Base-by-base conservation (phyloP, 768 basidiomycete species). In the Russula olivacea region DNA sequence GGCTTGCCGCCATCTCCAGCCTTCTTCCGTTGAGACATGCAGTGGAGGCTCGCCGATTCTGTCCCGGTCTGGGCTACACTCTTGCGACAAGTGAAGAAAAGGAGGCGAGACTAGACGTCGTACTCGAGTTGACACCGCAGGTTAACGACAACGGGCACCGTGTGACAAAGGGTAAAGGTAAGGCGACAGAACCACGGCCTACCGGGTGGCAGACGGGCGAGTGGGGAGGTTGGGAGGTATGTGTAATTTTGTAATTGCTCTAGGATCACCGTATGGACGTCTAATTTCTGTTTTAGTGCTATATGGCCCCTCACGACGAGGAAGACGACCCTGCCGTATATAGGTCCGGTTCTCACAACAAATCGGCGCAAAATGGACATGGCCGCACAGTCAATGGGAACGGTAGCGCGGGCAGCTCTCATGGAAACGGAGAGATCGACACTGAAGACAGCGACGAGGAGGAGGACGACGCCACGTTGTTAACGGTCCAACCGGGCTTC, bases 321-420 rank as follows among this genome's bases (percentile, higher is more conserved):
- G 92, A 93, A 70, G 94, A 96, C 66, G 95, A 98, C 73, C 94
- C 94, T 15, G 93, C 95, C 1, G 88, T 97, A 17, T 98, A 96
- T 73, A 88, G 93, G 32, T 82, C 83, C 19, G 71, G 74, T 36
- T 68, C 71, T 38, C 63, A 57, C 32, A 68, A 69, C 54, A 72
- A 71, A 61, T 28, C 64, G 5, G 36, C 38, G 17, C 57, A 54
- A 23, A 69, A 71, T 56, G 69, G 69, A 30, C 61, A 55, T 28
- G 62, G 66, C 11, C 66, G 59, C 6, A 45, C 45, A 0, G 68
- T 54, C 12, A 67, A 69, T 38, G 70, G 69, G 21, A 65, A 62
- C 45, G 54, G 48, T 11, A 62, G 67, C 12, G 52, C 59, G 43
- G 67, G 67, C 25, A 64, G 66, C 14, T 69, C 68, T 17, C 61